Base-by-base conservation (phyloP, 2,329 filamentous ascomycete species). In the Cladophialophora bantiana region DNA sequence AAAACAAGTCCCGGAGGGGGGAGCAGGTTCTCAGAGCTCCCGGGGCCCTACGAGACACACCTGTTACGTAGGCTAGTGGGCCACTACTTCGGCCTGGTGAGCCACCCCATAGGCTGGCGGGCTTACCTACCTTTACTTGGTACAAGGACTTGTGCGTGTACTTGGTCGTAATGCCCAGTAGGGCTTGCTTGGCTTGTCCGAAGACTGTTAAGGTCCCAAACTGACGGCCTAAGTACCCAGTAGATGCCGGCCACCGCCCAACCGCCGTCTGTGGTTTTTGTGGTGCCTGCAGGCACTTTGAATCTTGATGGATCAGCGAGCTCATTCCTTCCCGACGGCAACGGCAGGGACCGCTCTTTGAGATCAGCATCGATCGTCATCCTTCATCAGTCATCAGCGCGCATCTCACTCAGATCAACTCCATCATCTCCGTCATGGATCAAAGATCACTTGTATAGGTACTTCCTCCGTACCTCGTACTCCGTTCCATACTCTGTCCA, bases 331-430 rank as follows among this genome's bases (percentile, higher is more conserved):
- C 45, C 45, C 45, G 45, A 50, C 45, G 45, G 45, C 7, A 50
- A 50, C 45, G 45, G 45, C 45, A 50, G 20, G 45, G 45, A 26
- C 45, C 45, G 45, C 26, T 50, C 45, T 50, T 50, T 15, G 42
- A 50, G 45, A 50, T 50, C 45, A 50, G 18, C 45, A 26, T 26
- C 18, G 18, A 12, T 50, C 4, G 45, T 45, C 38, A 45, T 20
- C 40, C 7, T 20, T 18, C n/a, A 45, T 18, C 40, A 7, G 20
- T 26, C 18, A 50, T 10, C 10, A 50, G 20, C 15, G 40, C 40
- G n/a, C 40, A 20, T 45, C 45, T 50, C 45, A 50, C 45, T 50
- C 45, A 50, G 45, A 50, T 50, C 18, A 50, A 26, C 2, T 50
- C 45, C 45, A 50, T 50, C 18, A 9, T 50, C 45, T 50, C 45